Evolutionary conservation across 768 basidiomycete species (phyloP).

Genomic region (Lactifluus hygrophoroides): DNA sequence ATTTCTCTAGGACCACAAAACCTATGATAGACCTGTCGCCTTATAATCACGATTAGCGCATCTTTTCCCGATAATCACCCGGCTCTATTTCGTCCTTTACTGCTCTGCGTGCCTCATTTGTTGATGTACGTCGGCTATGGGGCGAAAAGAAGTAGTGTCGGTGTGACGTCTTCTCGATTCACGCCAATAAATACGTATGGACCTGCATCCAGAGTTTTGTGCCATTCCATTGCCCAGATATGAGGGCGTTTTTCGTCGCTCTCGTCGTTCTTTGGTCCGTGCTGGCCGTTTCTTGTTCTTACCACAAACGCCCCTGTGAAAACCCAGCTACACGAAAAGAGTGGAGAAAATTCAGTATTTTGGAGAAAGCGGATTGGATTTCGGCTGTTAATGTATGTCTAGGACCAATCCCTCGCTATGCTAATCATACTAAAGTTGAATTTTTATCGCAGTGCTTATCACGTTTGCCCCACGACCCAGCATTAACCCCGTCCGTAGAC

Average conservation of each 20-base stretch:
- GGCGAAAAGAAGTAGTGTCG: background rate
- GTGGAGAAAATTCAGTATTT: constrained; percentile 20
- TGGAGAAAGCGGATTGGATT: constrained; percentile 23
- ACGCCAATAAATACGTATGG: background rate
- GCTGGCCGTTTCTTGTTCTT: background rate
- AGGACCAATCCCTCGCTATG: background rate
- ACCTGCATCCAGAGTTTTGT: no score
- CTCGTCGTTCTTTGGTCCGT: background rate
- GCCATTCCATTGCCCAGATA: background rate
- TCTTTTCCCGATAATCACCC: no score
- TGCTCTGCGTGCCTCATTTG: background rate
- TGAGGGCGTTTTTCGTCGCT: background rate
- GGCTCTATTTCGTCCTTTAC: no score
- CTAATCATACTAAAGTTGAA: background rate
- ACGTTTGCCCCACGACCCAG: constrained; percentile 16
- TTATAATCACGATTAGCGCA: no score
- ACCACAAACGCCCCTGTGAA: background rate
- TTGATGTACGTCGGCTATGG: background rate
- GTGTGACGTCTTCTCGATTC: background rate
- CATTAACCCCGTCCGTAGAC: constrained; percentile 5
- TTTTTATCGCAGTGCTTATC: constrained; percentile 14
- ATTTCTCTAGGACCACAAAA: no score
- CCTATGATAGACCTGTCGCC: no score
- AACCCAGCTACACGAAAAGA: constrained; percentile 22
- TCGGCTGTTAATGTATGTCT: constrained; percentile 22